Evolutionary conservation across 2,329 filamentous ascomycete genomes (phyloP), one percentile per base, ranked within the genome.

Genomic region (Cladosporium sp.): DNA sequence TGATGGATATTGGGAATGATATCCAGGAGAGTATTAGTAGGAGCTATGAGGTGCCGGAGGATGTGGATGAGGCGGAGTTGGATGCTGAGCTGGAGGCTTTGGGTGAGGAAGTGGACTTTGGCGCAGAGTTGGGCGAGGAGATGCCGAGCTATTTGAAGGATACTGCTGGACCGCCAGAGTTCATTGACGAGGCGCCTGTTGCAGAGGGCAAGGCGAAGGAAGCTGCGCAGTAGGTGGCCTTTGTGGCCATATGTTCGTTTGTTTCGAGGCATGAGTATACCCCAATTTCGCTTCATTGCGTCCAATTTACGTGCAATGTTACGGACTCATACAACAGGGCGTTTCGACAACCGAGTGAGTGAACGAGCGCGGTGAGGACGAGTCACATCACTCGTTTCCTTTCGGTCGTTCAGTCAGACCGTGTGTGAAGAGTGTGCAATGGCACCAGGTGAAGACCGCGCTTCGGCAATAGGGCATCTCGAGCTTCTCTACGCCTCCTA

Each of bases 1-100:
- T 99, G 74, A 92, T 99, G 87, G 95, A 99, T 76, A 90, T 97
- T 68, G 94, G 95, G 3, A 98, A 98, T 79, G 95, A 99, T 79
- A 99, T 99, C 67, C 93, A 99, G 80, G 95, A 98, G 81, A 93
- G 91, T 71, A 90, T 99, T 66, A 90, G 91, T 68, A 82, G 95
- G 70, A 92, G 91, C 71, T 99, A 99, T 79, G 94, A 98, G 76
- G 86, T 99, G 41, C 95, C 95, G 0, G 95, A 99, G 74, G 95
- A 98, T 78, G 93, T 99, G 26, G 94, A 98, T 78, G 95, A 99
- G 86, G 88, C 91, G 1, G 95, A 99, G 82, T 80, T 99, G 68
- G 95, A 99, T 81, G 95, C 95, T 4, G 95, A 99, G 84, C 81
- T 99, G 61, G 95, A 99, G 83, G 93, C 95, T 7, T 80, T 99